These are phyloP conservation scores for Akanthomyces lecanii DNA, from an alignment of 2,329 filamentous ascomycete species.

Conservation along the genomic window DNA sequence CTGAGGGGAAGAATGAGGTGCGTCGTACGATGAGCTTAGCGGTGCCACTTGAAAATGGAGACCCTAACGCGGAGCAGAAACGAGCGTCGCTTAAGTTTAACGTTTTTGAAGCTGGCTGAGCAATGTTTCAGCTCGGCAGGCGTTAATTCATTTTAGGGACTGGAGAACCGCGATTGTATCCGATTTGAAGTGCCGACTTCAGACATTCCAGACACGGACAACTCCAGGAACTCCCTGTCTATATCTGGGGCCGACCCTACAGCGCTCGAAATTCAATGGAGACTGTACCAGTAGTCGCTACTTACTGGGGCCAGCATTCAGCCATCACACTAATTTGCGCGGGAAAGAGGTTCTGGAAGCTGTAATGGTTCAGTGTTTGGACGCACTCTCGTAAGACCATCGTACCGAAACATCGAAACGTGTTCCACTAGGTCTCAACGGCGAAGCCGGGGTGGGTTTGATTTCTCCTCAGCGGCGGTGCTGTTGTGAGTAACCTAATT, in stretches of 20 bases:
- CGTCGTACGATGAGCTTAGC: slow-evolving; percentile 5
- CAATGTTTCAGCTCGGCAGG: slow-evolving; percentile 1
- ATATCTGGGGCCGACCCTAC: neutral
- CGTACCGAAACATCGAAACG: neutral
- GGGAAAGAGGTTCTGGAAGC: neutral
- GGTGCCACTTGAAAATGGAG: slow-evolving; percentile 7
- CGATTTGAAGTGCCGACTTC: neutral
- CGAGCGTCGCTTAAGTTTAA: neutral
- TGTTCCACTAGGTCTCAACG: neutral
- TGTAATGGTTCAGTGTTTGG: neutral
- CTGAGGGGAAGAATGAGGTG: neutral
- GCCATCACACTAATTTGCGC: neutral
- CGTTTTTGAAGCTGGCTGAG: neutral
- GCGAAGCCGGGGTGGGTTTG: neutral
- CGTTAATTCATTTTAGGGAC: neutral
- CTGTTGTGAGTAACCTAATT: neutral
- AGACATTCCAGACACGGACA: neutral
- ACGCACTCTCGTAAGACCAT: neutral
- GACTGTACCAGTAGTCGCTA: too few species aligned
- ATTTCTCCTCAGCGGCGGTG: neutral
- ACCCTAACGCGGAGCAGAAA: neutral
- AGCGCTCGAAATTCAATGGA: neutral
- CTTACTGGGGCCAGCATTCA: neutral
- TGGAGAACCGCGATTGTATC: neutral
- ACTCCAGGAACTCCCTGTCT: neutral